Conservation (phyloP, 441 rosid species). For the Oxalis stricta region DNA sequence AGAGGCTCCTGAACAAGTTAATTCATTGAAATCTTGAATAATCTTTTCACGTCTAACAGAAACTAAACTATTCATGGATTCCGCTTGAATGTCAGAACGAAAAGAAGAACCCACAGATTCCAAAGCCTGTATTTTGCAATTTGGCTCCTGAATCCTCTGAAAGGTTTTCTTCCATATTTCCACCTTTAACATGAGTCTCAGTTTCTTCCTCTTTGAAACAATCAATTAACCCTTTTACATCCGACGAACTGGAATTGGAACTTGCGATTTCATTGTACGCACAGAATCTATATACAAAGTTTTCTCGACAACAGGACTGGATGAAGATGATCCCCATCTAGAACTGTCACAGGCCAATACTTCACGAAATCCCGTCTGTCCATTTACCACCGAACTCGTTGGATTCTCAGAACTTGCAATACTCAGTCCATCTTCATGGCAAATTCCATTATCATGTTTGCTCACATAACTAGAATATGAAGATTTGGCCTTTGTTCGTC, state of each 20-base stretch:
- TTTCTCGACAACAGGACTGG: conserved; percentile 41
- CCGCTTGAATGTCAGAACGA: conserved; percentile 6
- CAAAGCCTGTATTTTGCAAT: conserved; percentile 6
- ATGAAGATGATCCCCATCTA: conserved; percentile 25
- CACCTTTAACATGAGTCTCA: conserved; percentile 2
- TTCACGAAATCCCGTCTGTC: conserved; percentile 27
- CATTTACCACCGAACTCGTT: conserved; percentile 8
- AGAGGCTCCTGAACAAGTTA: conserved; percentile 10
- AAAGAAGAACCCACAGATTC: conserved; percentile 15
- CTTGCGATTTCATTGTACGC: conserved; percentile 18
- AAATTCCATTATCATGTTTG: conserved; percentile 16
- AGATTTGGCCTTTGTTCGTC: conserved; percentile 22
- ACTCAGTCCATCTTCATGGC: conserved; percentile 7
- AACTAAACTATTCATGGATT: conserved; percentile 1
- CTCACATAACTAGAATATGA: conserved; percentile 13
- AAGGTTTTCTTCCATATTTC: conserved; percentile 13
- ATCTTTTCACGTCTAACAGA: conserved; percentile 11
- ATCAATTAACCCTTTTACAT: conserved; percentile 11
- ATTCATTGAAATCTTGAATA: conserved; percentile 5
- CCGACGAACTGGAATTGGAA: conserved; percentile 19
- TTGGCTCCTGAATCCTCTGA: conserved; percentile 15
- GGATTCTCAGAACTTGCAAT: conserved; percentile 12
- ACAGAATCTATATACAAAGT: conserved; percentile 68
- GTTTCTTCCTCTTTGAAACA: conserved; percentile 7
- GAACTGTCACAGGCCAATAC: conserved; percentile 34